These are phyloP conservation scores for Camelina sativa DNA, from an alignment of 345 rosid species.

Conservation along the genomic window DNA sequence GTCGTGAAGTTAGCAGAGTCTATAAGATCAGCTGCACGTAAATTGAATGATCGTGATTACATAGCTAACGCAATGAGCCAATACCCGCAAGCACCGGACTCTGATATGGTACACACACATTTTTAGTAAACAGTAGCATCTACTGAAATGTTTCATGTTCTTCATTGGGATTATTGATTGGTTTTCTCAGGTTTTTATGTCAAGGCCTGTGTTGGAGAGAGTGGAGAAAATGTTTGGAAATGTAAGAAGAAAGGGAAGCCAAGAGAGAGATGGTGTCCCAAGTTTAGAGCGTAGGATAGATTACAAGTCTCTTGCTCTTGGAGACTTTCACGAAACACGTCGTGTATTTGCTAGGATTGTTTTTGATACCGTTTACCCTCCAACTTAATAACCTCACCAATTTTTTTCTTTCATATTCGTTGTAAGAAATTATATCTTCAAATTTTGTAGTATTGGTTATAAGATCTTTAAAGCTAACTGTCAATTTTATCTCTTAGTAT, in stretches of 20 bases:
- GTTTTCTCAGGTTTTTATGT: constrained; percentile 56
- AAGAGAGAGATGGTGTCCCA: constrained; percentile 43
- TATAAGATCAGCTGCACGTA: constrained; percentile 36
- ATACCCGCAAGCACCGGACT: constrained; percentile 46
- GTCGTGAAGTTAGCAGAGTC: constrained; percentile 56
- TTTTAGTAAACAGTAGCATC: background rate
- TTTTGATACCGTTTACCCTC: constrained; percentile 45
- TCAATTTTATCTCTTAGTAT: too few species aligned
- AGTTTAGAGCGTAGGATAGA: constrained; percentile 52
- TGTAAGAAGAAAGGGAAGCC: constrained; percentile 46
- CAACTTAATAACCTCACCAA: constrained; percentile 2
- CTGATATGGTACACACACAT: constrained; percentile 39
- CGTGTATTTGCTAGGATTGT: constrained; percentile 43
- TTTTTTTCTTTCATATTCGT: background rate
- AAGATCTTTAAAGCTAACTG: background rate
- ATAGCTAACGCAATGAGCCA: constrained; percentile 44
- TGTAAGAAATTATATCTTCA: background rate
- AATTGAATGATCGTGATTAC: constrained; percentile 40
- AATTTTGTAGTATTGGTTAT: background rate
- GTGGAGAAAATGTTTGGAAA: constrained; percentile 55
- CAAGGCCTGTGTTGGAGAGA: constrained; percentile 46
- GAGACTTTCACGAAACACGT: constrained; percentile 44
- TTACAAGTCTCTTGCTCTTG: constrained; percentile 52
- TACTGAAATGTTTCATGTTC: background rate
- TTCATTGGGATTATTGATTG: background rate